Evolutionary conservation across 352 stramenopile species (phyloP).

Genomic region (Pythium aquatile): DNA sequence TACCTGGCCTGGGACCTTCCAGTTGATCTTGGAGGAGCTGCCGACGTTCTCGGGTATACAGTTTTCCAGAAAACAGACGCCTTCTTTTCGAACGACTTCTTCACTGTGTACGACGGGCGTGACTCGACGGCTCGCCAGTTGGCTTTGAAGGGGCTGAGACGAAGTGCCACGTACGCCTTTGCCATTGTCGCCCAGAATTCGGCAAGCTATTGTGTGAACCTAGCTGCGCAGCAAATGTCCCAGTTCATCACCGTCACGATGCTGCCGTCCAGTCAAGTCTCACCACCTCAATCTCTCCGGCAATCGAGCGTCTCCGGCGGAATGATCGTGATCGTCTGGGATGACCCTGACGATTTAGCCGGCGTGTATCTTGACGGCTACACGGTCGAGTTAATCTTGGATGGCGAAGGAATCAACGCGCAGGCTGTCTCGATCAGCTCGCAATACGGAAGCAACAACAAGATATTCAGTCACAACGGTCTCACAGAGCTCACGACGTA

Average conservation of each 20-base stretch:
- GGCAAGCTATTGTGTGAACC: conserved; percentile 48
- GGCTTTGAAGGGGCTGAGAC: conserved; percentile 30
- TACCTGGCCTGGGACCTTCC: conserved; percentile 49
- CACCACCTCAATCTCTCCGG: conserved; percentile 25
- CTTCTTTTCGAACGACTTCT: conserved; percentile 27
- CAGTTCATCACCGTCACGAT: conserved; percentile 36
- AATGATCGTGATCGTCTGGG: conserved; percentile 46
- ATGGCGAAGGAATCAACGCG: conserved; percentile 3
- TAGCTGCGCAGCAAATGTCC: conserved; percentile 23
- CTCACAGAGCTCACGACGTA: conserved; percentile 45
- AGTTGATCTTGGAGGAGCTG: conserved; percentile 43
- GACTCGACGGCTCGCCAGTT: conserved; percentile 32
- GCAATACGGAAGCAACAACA: conserved; percentile 12
- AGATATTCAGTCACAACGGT: conserved; percentile 39
- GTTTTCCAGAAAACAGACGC: conserved; percentile 41
- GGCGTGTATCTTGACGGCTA: conserved; percentile 45
- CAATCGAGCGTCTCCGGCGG: conserved; percentile 36
- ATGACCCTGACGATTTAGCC: conserved; percentile 44
- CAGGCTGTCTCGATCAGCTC: conserved; percentile 5
- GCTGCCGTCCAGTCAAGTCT: conserved; percentile 33
- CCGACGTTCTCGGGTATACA: conserved; percentile 46
- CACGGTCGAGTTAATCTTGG: conserved; percentile 26
- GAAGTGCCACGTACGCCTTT: conserved; percentile 41
- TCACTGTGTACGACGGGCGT: conserved; percentile 54
- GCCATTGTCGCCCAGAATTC: conserved; percentile 44